phyloP scores from a whole-genome alignment of 257 asterid genomes.

The Lycium barbarum region DNA sequence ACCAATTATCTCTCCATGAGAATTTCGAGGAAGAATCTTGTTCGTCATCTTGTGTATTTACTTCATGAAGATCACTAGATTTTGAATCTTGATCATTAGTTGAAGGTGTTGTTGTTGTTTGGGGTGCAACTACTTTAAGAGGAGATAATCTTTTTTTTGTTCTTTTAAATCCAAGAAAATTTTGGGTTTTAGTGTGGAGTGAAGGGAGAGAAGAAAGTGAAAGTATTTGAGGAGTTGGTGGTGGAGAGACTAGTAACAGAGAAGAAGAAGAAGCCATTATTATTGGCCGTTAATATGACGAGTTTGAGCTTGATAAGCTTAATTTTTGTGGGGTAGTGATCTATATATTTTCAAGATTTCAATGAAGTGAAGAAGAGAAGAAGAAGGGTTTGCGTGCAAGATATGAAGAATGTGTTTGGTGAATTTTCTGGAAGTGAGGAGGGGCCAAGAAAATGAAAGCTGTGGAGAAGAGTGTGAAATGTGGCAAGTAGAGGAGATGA shows the following conservation, averaged over 20 bases:
- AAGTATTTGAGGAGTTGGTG: constrained; percentile 3
- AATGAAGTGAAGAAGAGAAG: constrained; percentile 27
- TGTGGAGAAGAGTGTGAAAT: neutral
- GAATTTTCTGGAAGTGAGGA: constrained; percentile 40
- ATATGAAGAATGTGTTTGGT: constrained; percentile 34
- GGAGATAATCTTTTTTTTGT: too few species aligned
- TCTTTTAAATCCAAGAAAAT: constrained; percentile 33
- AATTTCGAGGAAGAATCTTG: constrained; percentile 63
- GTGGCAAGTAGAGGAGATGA: neutral
- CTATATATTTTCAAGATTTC: neutral
- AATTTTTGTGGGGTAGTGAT: too few species aligned
- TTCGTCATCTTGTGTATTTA: constrained; percentile 49
- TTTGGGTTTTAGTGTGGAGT: constrained; percentile 19
- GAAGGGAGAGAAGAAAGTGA: constrained; percentile 38
- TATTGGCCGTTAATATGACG: too few species aligned
- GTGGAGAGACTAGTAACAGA: neutral
- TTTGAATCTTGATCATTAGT: constrained; percentile 35
- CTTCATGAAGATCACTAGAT: constrained; percentile 32
- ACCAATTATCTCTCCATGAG: constrained; percentile 97
- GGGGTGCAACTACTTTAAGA: constrained; percentile 67
- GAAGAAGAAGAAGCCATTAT: constrained; percentile 23
- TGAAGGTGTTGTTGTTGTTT: constrained; percentile 44
- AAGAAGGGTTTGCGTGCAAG: constrained; percentile 87
- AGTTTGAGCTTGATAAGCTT: too few species aligned
- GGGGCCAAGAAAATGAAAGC: neutral